Base-by-base conservation (phyloP, 129 eudicot species). In the Flaveria linearis region DNA sequence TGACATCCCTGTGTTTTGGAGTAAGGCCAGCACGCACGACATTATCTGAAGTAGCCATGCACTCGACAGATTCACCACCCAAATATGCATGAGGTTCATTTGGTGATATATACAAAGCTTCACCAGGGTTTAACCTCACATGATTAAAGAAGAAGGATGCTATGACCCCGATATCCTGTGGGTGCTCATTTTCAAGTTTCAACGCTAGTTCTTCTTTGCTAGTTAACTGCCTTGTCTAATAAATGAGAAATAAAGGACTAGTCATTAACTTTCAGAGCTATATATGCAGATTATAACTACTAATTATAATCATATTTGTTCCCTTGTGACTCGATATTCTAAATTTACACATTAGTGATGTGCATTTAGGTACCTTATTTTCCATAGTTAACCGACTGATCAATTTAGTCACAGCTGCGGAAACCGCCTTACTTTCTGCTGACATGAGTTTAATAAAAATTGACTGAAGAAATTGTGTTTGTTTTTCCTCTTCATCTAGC, bases 1-100 rank as follows among this genome's bases (percentile, higher is more conserved):
- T 77, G 13, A 91, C 97, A 69, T 94, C 98, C 1, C 97, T 78
- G 51, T 84, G 20, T 80, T 94, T 94, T 6, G 97, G 92, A 63
- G 98, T 94, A 45, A 94, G 97, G 68, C 98, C 98, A 49, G 98
- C 98, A 14, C 98, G 97, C 28, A 94, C 96, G 1, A 94, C 98
- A 58, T 94, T 91, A 77, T 94, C 98, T 75, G 98, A 94, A 23
- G 96, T 94, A 66, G 98, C 98, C 98, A 94, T 94, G 84, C 98
- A 94, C 73, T 94, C 98, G 0, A 94, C 72, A 64, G 89, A 94
- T 23, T 94, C 98, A 12, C 98, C 98, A 33, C 80, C 83, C 52
- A 94, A 41, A 58, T 94, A 94, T 9, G 98, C 98, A 68, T 94
- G 98, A 42, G 90, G 96, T 83, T 94, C 97, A 41, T 94, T 91